Base-by-base conservation (phyloP, 768 basidiomycete species). In the Tylopilus felleus region DNA sequence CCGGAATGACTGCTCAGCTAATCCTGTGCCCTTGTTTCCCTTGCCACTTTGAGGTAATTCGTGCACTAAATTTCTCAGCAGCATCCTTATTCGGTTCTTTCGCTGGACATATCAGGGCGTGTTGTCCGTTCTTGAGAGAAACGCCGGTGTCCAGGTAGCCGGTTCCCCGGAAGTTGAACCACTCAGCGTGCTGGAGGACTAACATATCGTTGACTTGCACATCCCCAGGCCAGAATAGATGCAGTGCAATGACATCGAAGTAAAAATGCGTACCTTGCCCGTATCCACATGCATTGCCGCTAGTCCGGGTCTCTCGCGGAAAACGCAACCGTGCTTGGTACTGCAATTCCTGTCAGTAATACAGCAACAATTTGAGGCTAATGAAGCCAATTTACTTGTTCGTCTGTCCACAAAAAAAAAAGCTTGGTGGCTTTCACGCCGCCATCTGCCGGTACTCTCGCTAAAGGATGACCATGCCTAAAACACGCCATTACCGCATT, bases 11-110 rank as follows among this genome's bases (percentile, higher is more conserved):
- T 31, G 49, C 25, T 51, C 6, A 35, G 28, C 47, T 65, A 56
- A 65, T 65, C 62, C 71, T 61, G 69, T 72, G 58, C 51, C 47
- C 51, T 14, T n/a, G 39, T 45, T 21, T 13, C 50, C 12, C 38
- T 28, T 38, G 3, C 64, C 47, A 46, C 13, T 50, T 46, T 46
- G 29, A 40, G 61, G 59, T 4, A 52, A 43, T 23, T 47, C 28
- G 17, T 5, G 35, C 19, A 14, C 14, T 4, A 36, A 57, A 21
- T 51, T 56, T 28, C 47, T 33, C 25, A 55, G 14, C 2, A 31
- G 21, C 29, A 38, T 9, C 47, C 27, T 46, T 55, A 49, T 42
- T 10, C 13, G 51, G 52, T 33, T 35, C 22, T 8, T 52, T 7
- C 23, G 44, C 27, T 47, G 50, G 46, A 53, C 47, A 39, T 44